Conservation (phyloP, 768 basidiomycete genomes). For the Candolleomyces efflorescens region DNA sequence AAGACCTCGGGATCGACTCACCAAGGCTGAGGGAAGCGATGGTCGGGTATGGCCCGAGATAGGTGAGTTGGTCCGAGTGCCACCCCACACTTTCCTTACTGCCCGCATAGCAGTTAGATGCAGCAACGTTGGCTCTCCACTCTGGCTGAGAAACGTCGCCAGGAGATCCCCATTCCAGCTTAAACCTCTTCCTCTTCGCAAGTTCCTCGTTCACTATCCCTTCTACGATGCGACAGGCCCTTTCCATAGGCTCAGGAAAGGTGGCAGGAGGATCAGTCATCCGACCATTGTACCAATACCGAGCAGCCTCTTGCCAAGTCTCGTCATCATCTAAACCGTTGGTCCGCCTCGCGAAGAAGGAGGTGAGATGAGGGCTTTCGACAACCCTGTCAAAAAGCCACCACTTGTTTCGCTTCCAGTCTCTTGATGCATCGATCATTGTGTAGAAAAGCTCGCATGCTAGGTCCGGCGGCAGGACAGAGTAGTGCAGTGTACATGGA, state of each 20-base stretch:
- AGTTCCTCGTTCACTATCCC: constrained; percentile 68
- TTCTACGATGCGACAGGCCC: constrained; percentile 70
- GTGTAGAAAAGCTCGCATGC: constrained; percentile 72
- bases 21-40: constrained; percentile 84
- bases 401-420: constrained; percentile 77
- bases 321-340: constrained; percentile 40
- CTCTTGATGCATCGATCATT: constrained; percentile 57
- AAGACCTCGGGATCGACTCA: constrained; percentile 20
- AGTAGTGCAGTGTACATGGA: constrained; percentile 70
- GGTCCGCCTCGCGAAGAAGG: constrained; percentile 62
- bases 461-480: constrained; percentile 67
- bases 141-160: constrained; percentile 14
- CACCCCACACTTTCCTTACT: constrained; percentile 76
- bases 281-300: constrained; percentile 82
- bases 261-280: constrained; percentile 46
- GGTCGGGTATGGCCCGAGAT: constrained; percentile 79
- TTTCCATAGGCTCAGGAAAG: constrained; percentile 73
- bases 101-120: constrained; percentile 83
- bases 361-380: constrained; percentile 80
- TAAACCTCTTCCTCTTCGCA: constrained; percentile 52
- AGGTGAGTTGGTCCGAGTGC: constrained; percentile 79
- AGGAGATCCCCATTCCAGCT: constrained; percentile 56
- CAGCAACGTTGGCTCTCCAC: constrained; percentile 85
- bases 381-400: constrained; percentile 80
- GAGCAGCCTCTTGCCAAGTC: constrained; percentile 68